Conservation (phyloP, 257 asterid genomes). For the Asclepias syriaca region DNA sequence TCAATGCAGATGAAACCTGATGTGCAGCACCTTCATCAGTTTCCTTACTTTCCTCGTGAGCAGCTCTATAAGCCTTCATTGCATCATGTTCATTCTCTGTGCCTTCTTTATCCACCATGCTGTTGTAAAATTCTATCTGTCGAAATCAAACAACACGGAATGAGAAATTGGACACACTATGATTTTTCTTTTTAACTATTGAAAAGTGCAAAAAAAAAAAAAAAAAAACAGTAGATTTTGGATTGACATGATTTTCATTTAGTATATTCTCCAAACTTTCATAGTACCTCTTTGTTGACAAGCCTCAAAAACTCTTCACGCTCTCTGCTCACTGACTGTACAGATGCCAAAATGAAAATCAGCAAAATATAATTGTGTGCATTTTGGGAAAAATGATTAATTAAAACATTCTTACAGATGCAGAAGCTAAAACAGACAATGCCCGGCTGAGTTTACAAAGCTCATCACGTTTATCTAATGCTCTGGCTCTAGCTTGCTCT, state of each 20-base stretch:
- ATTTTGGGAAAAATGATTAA: not conserved
- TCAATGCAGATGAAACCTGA: slow-evolving; percentile 80
- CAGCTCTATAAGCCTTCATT: slow-evolving; percentile 77
- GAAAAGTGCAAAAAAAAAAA: not conserved
- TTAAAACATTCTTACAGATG: slow-evolving; percentile 49
- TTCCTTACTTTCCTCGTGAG: slow-evolving; percentile 63
- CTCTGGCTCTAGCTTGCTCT: slow-evolving; percentile 68
- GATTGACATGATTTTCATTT: too few species aligned
- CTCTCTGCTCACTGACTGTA: slow-evolving; percentile 85
- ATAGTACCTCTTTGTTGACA: slow-evolving; percentile 76
- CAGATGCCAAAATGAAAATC: slow-evolving; percentile 13
- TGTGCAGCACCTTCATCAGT: slow-evolving; percentile 45
- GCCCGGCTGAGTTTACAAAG: slow-evolving; percentile 88
- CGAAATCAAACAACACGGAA: not conserved
- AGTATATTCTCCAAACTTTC: not conserved
- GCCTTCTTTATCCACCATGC: slow-evolving; percentile 80
- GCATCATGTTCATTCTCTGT: slow-evolving; percentile 64
- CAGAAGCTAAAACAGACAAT: slow-evolving; percentile 85
- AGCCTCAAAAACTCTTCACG: slow-evolving; percentile 84
- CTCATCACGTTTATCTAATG: slow-evolving; percentile 68
- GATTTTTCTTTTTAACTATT: not conserved
- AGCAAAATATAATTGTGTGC: slow-evolving; percentile 8
- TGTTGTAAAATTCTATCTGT: slow-evolving; percentile 80
- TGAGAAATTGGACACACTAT: not conserved
- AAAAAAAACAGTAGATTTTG: too few species aligned